These are phyloP conservation scores for Prunus kanzakura DNA, from an alignment of 306 rosid species.

Conservation along the genomic window DNA sequence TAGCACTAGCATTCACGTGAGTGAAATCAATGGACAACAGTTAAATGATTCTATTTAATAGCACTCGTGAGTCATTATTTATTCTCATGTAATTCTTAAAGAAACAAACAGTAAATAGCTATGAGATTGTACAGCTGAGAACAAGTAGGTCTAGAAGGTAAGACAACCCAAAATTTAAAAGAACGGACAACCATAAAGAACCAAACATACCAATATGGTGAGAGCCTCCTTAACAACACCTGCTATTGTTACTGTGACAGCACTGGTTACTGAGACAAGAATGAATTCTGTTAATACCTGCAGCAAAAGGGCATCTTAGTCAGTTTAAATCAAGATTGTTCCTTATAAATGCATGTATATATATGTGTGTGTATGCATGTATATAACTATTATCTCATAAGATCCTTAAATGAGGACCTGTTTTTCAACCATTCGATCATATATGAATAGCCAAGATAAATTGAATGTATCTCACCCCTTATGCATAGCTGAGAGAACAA, in stretches of 20 bases:
- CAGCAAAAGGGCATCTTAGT: constrained; percentile 30
- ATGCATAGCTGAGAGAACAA: background rate
- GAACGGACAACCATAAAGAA: background rate
- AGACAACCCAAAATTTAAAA: background rate
- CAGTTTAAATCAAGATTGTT: background rate
- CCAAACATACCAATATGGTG: constrained; percentile 78
- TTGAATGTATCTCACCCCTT: background rate
- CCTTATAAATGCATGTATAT: background rate
- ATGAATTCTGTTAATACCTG: constrained; percentile 88
- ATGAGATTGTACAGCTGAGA: background rate
- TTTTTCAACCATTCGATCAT: background rate
- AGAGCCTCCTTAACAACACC: constrained; percentile 98
- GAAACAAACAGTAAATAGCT: background rate
- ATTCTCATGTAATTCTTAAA: background rate
- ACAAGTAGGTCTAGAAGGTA: background rate
- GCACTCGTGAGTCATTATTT: too few relatives aligned
- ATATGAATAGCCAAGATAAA: background rate
- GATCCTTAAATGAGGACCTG: background rate
- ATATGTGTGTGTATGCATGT: background rate
- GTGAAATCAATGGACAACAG: too few relatives aligned
- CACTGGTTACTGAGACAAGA: constrained; percentile 94
- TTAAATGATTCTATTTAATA: too few relatives aligned
- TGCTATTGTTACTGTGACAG: constrained; percentile 93
- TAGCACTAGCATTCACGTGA: too few relatives aligned
- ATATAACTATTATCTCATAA: background rate